Conservation (phyloP, 208 protist genomes). For the Leishmania guyanensis region DNA sequence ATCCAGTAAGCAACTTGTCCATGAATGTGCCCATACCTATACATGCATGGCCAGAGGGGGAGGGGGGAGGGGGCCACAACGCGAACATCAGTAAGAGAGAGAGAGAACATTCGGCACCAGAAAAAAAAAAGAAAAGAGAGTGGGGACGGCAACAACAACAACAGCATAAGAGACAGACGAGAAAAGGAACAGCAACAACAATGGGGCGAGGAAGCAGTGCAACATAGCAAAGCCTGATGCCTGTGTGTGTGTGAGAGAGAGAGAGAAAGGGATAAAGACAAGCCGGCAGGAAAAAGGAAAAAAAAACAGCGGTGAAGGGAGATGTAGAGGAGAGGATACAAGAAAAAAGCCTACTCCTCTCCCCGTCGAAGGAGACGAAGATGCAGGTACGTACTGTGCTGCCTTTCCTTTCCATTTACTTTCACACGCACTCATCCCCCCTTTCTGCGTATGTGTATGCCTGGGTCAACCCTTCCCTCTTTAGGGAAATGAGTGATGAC, state of each 20-base stretch:
- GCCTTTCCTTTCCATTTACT: background rate
- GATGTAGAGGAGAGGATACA: background rate
- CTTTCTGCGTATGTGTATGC: background rate
- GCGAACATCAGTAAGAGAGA: background rate
- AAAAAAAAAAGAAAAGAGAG: background rate
- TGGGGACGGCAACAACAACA: too few relatives aligned
- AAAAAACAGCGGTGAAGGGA: background rate
- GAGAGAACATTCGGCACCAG: background rate
- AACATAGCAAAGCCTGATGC: background rate
- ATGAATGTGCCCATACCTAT: background rate
- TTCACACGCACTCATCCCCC: background rate
- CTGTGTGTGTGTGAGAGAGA: background rate
- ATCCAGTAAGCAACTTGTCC: background rate
- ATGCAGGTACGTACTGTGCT: background rate
- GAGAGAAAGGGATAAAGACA: background rate
- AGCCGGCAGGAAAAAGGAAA: background rate
- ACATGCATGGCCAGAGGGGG: background rate
- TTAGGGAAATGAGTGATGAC: background rate
- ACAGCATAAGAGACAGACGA: background rate
- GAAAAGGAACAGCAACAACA: background rate
- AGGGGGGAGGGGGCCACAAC: background rate
- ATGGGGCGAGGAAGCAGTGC: background rate
- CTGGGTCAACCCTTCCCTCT: background rate
- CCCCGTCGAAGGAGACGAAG: background rate
- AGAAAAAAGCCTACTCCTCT: background rate